phyloP scores from a whole-genome alignment of 75 land plant species.

The Pinus tabuliformis region DNA sequence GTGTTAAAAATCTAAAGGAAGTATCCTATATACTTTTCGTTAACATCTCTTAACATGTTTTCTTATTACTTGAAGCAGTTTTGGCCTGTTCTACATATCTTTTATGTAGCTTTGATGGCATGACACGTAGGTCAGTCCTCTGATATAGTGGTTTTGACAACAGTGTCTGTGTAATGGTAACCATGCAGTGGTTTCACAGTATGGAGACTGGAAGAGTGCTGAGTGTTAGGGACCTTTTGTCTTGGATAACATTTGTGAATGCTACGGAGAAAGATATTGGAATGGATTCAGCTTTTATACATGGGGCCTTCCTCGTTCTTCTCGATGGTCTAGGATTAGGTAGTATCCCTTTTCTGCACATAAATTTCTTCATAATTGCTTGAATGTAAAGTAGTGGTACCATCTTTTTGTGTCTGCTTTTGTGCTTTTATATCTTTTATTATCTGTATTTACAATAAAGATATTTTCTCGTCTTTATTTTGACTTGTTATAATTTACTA shows the following conservation, averaged over 20 bases:
- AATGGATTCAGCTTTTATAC: constrained; percentile 59
- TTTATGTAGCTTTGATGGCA: not conserved
- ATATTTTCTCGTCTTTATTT: no score
- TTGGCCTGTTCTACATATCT: not conserved
- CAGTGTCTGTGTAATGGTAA: not conserved
- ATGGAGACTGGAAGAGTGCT: constrained; percentile 58
- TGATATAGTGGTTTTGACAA: not conserved
- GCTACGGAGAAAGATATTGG: constrained; percentile 47
- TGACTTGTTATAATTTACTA: no score
- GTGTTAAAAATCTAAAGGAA: not conserved
- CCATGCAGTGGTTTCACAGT: constrained; percentile 80
- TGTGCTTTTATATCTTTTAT: no score
- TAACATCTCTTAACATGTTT: not conserved
- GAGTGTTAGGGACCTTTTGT: constrained; percentile 86
- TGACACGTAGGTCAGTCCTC: not conserved
- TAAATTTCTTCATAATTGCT: no score
- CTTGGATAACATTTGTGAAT: constrained; percentile 87
- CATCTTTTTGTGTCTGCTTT: no score
- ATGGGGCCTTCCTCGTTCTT: constrained; percentile 88
- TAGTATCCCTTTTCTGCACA: constrained; percentile 8
- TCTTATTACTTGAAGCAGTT: not conserved
- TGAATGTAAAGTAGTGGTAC: no score
- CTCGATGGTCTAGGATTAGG: constrained; percentile 99
- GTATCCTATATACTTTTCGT: no score
- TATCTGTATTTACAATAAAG: no score